Percentiles rank a stretch among this genome's conserved stretches.
These are phyloP conservation scores for Ophiostoma perfectum DNA, from an alignment of 2,329 filamentous ascomycete species.

Conservation along the genomic window DNA sequence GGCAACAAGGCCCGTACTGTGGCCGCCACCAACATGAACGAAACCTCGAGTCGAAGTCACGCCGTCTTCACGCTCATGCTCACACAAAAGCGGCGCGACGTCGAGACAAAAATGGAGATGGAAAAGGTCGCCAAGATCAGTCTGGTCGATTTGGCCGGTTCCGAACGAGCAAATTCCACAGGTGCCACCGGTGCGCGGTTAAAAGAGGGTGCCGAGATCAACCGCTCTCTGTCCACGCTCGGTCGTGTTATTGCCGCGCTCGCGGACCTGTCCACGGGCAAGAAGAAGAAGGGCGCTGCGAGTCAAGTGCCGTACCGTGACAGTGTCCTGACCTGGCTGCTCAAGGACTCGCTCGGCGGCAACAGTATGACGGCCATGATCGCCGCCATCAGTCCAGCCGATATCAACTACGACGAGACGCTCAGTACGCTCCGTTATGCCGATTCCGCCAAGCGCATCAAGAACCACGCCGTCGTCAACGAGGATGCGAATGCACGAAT, in stretches of 20 bases:
- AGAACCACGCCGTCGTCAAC: slow-evolving; percentile 99
- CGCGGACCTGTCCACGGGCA: slow-evolving; percentile 80
- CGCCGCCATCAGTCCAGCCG: slow-evolving; percentile 93
- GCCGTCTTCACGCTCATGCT: slow-evolving; percentile 96
- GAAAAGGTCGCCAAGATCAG: slow-evolving; percentile 98
- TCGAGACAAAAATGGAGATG: slow-evolving; percentile 91
- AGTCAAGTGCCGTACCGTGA: slow-evolving; percentile 91
- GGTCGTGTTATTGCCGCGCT: slow-evolving; percentile 95
- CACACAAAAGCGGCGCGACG: slow-evolving; percentile 86
- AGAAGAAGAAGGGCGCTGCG: slow-evolving; percentile 69
- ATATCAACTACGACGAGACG: slow-evolving; percentile 99
- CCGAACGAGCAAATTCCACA: slow-evolving; percentile 93
- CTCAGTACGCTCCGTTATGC: slow-evolving; percentile 92
- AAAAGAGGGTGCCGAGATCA: slow-evolving; percentile 98
- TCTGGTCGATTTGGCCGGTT: slow-evolving; percentile 94
- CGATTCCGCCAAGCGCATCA: slow-evolving; percentile 96
- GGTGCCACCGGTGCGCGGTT: slow-evolving; percentile 90
- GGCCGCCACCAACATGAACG: slow-evolving; percentile 99
- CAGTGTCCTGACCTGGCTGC: slow-evolving; percentile 88
- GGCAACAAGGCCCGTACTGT: slow-evolving; percentile 98
- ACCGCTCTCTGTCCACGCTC: slow-evolving; percentile 89
- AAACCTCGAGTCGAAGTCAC: slow-evolving; percentile 96
- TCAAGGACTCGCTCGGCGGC: slow-evolving; percentile 94
- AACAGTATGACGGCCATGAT: slow-evolving; percentile 99
- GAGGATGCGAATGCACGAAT: slow-evolving; percentile 98